Conservation (phyloP, 2,329 filamentous ascomycete genomes). For the Penicillium sp. region DNA sequence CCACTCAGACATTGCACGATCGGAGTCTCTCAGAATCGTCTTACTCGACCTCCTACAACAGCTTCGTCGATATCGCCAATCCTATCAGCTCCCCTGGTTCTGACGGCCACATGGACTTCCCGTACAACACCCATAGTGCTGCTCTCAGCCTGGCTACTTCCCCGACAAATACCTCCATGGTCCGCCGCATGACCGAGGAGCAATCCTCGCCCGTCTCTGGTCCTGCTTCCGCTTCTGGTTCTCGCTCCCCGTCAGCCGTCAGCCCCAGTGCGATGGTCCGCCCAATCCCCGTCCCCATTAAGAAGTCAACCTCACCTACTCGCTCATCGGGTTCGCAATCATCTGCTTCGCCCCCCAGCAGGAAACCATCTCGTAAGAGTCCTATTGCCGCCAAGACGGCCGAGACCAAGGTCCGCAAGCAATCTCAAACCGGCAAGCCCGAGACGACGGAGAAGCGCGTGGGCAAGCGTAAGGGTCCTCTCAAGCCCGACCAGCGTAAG, state of each 20-base stretch:
- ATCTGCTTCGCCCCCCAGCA: conserved; percentile 68
- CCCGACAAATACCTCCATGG: conserved; percentile 37
- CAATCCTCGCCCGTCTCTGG: conserved; percentile 41
- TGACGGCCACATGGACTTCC: conserved; percentile 71
- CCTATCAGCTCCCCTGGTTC: conserved; percentile 84
- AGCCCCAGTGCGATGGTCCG: conserved; percentile 72
- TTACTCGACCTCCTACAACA: conserved; percentile 73
- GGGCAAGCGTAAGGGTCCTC: conserved; percentile 84
- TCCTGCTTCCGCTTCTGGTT: conserved; percentile 45
- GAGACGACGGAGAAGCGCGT: conserved; percentile 91
- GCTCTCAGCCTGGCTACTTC: conserved; percentile 34
- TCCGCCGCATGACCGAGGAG: conserved; percentile 49
- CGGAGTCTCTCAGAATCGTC: conserved; percentile 87
- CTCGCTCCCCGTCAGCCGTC: conserved; percentile 57
- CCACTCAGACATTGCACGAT: conserved; percentile 85
- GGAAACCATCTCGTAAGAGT: conserved; percentile 73
- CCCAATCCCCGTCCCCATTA: conserved; percentile 63
- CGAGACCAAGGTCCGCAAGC: conserved; percentile 83
- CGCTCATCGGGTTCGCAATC: conserved; percentile 65
- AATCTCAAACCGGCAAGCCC: conserved; percentile 74
- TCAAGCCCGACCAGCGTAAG: conserved; percentile 91
- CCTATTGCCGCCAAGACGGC: conserved; percentile 78
- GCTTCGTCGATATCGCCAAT: conserved; percentile 82
- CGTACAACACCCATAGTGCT: conserved; percentile 41
- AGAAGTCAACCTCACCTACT: conserved; percentile 59